Evolutionary conservation across 2,329 filamentous ascomycete genomes (phyloP).

Genomic region (Fusarium pininemorale): DNA sequence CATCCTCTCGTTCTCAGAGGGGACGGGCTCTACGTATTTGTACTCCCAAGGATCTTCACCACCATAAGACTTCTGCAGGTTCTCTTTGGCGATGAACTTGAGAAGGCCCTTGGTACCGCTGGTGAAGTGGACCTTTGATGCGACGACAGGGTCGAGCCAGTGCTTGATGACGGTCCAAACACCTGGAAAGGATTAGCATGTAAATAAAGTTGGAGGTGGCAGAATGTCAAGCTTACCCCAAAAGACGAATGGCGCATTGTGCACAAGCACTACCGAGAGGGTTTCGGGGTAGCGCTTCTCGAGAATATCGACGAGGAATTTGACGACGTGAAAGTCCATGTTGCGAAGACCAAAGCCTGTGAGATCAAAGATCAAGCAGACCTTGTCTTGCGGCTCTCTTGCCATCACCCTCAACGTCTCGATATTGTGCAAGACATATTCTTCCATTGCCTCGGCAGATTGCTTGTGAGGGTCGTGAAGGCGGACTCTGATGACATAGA

Average conservation of each 20-base stretch:
- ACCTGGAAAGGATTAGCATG: slow-evolving; percentile 33
- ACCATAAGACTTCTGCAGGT: slow-evolving; percentile 66
- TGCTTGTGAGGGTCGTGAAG: slow-evolving; percentile 44
- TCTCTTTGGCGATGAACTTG: slow-evolving; percentile 68
- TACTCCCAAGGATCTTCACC: slow-evolving; percentile 75
- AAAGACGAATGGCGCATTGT: slow-evolving; percentile 81
- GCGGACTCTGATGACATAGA: slow-evolving; percentile 48
- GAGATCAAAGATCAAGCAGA: slow-evolving; percentile 73
- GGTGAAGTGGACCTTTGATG: slow-evolving; percentile 76
- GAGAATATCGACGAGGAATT: slow-evolving; percentile 82
- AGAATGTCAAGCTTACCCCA: slow-evolving; percentile 43
- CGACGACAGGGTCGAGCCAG: slow-evolving; percentile 81
- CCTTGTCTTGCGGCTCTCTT: slow-evolving; percentile 29
- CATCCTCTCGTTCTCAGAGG: slow-evolving; percentile 65
- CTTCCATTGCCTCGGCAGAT: slow-evolving; percentile 47
- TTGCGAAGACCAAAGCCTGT: slow-evolving; percentile 75
- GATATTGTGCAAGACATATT: slow-evolving; percentile 52
- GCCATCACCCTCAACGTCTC: slow-evolving; percentile 48
- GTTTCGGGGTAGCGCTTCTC: slow-evolving; percentile 83
- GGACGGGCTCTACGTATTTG: slow-evolving; percentile 67
- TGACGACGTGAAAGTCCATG: slow-evolving; percentile 80
- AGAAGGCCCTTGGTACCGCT: slow-evolving; percentile 69
- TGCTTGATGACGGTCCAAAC: slow-evolving; percentile 73
- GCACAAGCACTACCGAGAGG: slow-evolving; percentile 74
- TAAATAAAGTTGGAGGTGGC: neutral